Percentiles rank a stretch among this genome's conserved stretches.
These are phyloP conservation scores for Fraxinus baroniana DNA, from an alignment of 305 asterid species.

Conservation along the genomic window DNA sequence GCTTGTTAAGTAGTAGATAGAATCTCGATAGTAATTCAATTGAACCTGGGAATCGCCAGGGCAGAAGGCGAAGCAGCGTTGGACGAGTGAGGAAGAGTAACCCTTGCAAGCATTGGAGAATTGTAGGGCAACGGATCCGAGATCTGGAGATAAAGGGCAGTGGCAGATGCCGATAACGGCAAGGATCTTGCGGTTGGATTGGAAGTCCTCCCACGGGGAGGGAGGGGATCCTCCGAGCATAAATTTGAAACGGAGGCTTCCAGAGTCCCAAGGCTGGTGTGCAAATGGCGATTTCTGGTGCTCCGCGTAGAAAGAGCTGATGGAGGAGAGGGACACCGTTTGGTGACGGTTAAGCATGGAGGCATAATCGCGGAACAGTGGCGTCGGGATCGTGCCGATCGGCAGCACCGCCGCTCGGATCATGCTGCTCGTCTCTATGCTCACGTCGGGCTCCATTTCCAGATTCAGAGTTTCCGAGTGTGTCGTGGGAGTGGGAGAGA, in stretches of 20 bases:
- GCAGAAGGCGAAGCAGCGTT: constrained; percentile 85
- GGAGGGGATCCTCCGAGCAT: constrained; percentile 89
- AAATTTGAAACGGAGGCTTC: constrained; percentile 81
- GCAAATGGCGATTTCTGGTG: constrained; percentile 93
- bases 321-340: constrained; percentile 76
- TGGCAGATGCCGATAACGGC: constrained; percentile 86
- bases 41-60: constrained; percentile 88
- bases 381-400: constrained; percentile 59
- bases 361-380: constrained; percentile 75
- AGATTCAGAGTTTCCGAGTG: constrained; percentile 16
- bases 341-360: constrained; percentile 81
- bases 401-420: constrained; percentile 92
- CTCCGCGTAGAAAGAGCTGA: constrained; percentile 94
- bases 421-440: constrained; percentile 93
- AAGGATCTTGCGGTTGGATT: constrained; percentile 79
- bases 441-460: constrained; percentile 91
- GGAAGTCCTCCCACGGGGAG: constrained; percentile 96
- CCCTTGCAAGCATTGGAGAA: constrained; percentile 60
- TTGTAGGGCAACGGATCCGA: constrained; percentile 53
- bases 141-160: constrained; percentile 90
- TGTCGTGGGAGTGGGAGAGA: not conserved
- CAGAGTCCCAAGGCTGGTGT: constrained; percentile 89
- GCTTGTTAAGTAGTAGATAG: not conserved
- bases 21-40: not conserved
- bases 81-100: constrained; percentile 80